Percentiles rank a stretch among this genome's conserved stretches.
These are phyloP conservation scores for Colletotrichum sp. DNA, from an alignment of 2,329 filamentous ascomycete species.

Conservation along the genomic window DNA sequence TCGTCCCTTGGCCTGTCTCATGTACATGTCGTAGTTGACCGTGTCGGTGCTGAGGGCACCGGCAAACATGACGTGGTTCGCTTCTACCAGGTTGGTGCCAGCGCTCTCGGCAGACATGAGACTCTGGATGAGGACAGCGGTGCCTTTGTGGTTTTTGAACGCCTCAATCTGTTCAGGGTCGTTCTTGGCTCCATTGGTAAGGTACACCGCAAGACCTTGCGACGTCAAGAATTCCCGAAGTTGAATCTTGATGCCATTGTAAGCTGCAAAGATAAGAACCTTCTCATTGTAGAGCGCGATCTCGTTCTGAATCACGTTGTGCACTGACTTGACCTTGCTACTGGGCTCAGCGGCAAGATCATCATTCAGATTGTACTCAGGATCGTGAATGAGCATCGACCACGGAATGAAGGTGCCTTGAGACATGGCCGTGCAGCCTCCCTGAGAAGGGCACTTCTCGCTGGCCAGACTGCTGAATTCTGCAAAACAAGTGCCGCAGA, in stretches of 20 bases:
- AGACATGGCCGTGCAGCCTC: background rate
- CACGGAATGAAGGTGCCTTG: background rate
- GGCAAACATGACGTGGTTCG: slow-evolving; percentile 47
- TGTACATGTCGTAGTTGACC: slow-evolving; percentile 36
- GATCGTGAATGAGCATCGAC: background rate
- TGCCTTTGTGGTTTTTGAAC: slow-evolving; percentile 29
- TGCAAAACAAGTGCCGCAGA: background rate
- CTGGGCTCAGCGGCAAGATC: background rate
- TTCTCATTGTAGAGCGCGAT: slow-evolving; percentile 25
- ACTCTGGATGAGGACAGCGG: slow-evolving; percentile 39
- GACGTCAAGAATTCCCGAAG: slow-evolving; percentile 20
- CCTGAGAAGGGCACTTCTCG: background rate
- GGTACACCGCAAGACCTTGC: slow-evolving; percentile 21
- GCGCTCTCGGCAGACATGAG: slow-evolving; percentile 43
- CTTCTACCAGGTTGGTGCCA: slow-evolving; percentile 44
- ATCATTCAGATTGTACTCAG: background rate
- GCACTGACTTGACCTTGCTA: slow-evolving; percentile 26
- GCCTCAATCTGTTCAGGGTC: slow-evolving; percentile 23
- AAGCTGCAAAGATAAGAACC: slow-evolving; percentile 44
- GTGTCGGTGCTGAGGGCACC: slow-evolving; percentile 36
- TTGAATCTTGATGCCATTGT: slow-evolving; percentile 29
- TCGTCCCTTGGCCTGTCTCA: slow-evolving; percentile 45
- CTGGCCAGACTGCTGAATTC: background rate
- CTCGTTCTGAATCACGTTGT: slow-evolving; percentile 25
- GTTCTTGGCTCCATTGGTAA: background rate